Base-by-base conservation (phyloP, 2,329 filamentous ascomycete species). In the Curvularia sp. region DNA sequence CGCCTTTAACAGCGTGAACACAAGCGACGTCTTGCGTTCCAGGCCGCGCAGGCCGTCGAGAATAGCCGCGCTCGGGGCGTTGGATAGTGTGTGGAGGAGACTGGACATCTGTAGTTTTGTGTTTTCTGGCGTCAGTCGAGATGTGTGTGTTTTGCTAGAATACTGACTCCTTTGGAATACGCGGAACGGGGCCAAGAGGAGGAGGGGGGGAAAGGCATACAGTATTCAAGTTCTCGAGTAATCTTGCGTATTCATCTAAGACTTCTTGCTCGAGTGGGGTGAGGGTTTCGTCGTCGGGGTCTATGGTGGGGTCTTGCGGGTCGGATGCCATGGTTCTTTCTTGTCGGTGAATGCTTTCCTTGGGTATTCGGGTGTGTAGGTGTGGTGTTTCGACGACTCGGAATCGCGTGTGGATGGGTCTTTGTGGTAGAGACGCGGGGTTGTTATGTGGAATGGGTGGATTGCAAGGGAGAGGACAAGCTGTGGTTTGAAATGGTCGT, bases 1-100 rank as follows among this genome's bases (percentile, higher is more conserved):
- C 18, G 95, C 94, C 82, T 99, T 99, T 75, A 99, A 85, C 75
- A 98, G 80, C 62, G 95, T 99, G 78, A 96, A 98, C 22, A 97
- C 94, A 54, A 97, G 83, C 67, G 92, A 93, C 43, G 94, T 97
- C 83, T 98, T 97, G 69, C 95, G 85, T 82, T 99, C 95, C 54
- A 99, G 83, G 43, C 93, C 89, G 53, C 95, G 84, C 68, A 99
- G 83, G 8, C 91, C 89, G 77, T 99, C 92, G 53, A 96, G 84
- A 57, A 96, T 93, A 66, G 91, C 92, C 6, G 90, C 89, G 15
- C 77, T 79, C 6, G 82, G 81, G 13, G 74, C 75, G 22, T 92
- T 89, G 0, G 93, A 90, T 26, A 87, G 85, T 44, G 86, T 84
- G 18, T 86, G 88, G 63, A 91, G 88, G 70, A 84, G 82, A 69